phyloP scores from a whole-genome alignment of 345 rosid species.

The Bretschneidera sinensis region DNA sequence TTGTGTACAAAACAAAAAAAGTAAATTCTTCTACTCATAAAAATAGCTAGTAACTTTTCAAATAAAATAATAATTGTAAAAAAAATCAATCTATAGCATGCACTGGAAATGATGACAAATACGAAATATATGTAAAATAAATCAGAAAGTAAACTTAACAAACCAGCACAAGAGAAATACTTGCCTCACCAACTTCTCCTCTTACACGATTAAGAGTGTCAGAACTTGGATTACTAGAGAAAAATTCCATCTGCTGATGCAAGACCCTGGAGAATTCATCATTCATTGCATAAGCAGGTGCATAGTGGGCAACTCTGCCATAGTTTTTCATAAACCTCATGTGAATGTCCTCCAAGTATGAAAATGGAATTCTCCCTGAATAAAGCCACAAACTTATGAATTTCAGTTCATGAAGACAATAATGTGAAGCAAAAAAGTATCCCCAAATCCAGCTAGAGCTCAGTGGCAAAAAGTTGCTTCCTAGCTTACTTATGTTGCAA shows the following conservation, averaged over 20 bases:
- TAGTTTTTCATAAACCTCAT: slow-evolving; percentile 99
- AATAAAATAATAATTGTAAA: neutral
- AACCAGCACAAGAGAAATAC: slow-evolving; percentile 17
- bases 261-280: slow-evolving; percentile 98
- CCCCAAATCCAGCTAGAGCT: slow-evolving; percentile 3
- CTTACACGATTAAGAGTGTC: slow-evolving; percentile 89
- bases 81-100: neutral
- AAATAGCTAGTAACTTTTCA: neutral
- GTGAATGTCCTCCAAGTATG: slow-evolving; percentile 91
- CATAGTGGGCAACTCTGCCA: slow-evolving; percentile 69
- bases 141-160: neutral
- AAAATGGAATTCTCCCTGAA: slow-evolving; percentile 95
- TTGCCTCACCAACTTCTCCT: slow-evolving; percentile 93
- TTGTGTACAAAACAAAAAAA: neutral
- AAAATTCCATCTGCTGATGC: slow-evolving; percentile 99
- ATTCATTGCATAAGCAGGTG: slow-evolving; percentile 96
- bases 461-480: neutral
- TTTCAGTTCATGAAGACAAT: neutral
- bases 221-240: slow-evolving; percentile 85
- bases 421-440: neutral
- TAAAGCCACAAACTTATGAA: slow-evolving; percentile 10
- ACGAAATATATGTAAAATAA: neutral
- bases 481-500: too few species aligned
- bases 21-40: neutral
- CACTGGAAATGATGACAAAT: neutral